These are phyloP conservation scores for Colletotrichum viniferum DNA, from an alignment of 2,329 filamentous ascomycete species.

Conservation along the genomic window DNA sequence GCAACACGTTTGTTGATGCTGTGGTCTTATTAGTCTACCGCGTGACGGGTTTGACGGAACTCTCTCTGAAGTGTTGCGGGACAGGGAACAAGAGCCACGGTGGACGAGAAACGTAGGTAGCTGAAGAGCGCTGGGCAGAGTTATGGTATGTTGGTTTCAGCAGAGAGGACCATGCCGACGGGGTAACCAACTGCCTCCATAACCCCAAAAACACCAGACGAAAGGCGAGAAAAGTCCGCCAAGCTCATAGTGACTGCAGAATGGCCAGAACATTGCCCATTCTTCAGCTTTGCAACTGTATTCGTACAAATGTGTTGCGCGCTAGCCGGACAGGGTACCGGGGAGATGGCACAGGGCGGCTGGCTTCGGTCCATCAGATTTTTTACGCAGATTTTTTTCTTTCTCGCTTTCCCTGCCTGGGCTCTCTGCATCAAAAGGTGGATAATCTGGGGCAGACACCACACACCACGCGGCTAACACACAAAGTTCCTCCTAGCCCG, in stretches of 20 bases:
- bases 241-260: neutral
- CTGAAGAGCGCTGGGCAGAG: neutral
- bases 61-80: neutral
- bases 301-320: neutral
- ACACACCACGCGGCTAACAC: constrained; percentile 8
- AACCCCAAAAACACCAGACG: neutral
- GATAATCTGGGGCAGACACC: constrained; percentile 16
- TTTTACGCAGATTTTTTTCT: neutral
- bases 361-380: constrained; percentile 7
- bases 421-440: neutral
- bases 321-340: neutral
- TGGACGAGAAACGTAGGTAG: neutral
- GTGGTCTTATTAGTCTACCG: neutral
- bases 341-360: constrained; percentile 2
- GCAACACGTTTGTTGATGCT: neutral
- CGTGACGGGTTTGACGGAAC: neutral
- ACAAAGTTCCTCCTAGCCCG: neutral
- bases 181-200: neutral
- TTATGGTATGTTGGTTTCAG: neutral
- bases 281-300: neutral
- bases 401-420: neutral
- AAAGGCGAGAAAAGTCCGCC: neutral
- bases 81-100: neutral
- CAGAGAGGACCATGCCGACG: neutral
- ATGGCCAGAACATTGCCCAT: neutral